Evolutionary conservation across 1,139 yeast species (phyloP).

Genomic region (Taphrina deformans): DNA sequence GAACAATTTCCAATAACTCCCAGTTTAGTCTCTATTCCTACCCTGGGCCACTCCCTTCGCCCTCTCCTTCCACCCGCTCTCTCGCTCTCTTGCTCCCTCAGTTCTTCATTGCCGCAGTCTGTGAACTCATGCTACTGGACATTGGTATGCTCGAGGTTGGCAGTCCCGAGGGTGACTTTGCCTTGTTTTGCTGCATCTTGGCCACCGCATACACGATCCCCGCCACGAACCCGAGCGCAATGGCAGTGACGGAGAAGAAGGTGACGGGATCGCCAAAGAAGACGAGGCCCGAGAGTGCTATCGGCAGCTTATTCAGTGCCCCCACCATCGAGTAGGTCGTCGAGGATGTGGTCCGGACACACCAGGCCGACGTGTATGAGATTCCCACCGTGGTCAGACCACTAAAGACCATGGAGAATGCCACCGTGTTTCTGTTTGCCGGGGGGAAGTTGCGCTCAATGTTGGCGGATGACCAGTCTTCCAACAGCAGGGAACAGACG

Average conservation of each 20-base stretch:
- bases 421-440: slow-evolving; percentile 63
- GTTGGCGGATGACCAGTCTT: slow-evolving; percentile 89
- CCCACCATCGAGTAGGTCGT: slow-evolving; percentile 99
- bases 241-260: slow-evolving; percentile 86
- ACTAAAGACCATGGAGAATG: slow-evolving; percentile 81
- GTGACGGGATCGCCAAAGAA: slow-evolving; percentile 95
- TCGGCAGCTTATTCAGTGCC: slow-evolving; percentile 95
- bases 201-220: slow-evolving; percentile 87
- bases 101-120: slow-evolving; percentile 34
- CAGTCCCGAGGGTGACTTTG: slow-evolving; percentile 16
- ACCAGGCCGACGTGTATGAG: slow-evolving; percentile 98
- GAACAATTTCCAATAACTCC: too few species aligned
- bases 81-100: too few species aligned
- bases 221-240: slow-evolving; percentile 86
- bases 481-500: slow-evolving; percentile 69
- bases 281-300: slow-evolving; percentile 88
- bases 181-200: slow-evolving; percentile 40
- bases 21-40: too few species aligned
- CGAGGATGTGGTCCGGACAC: slow-evolving; percentile 97
- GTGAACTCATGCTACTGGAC: slow-evolving; percentile 35
- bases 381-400: slow-evolving; percentile 95
- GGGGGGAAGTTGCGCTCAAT: slow-evolving; percentile 74
- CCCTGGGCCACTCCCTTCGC: too few species aligned
- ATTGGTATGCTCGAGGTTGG: slow-evolving; percentile 30
- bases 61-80: too few species aligned